Conservation (phyloP, 1,139 yeast genomes). For the Geotrichum carabidarum region DNA sequence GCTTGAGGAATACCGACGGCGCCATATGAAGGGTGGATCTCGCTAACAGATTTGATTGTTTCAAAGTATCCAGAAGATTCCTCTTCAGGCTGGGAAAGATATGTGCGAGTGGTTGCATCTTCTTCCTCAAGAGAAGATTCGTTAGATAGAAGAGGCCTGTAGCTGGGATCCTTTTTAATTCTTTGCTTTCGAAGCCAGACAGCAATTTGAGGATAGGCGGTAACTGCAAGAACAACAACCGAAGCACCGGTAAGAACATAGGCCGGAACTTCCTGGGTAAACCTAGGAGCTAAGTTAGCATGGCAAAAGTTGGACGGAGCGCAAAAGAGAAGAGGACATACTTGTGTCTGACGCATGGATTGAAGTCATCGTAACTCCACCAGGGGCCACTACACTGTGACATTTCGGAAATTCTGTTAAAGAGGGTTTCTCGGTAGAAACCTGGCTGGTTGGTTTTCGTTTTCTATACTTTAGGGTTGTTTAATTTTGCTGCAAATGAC, state of each 20-base stretch:
- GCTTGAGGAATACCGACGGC: constrained; percentile 22
- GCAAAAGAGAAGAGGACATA: constrained; percentile 21
- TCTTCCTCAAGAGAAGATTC: constrained; percentile 5
- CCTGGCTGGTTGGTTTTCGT: not conserved
- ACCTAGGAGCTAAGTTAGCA: constrained; percentile 21
- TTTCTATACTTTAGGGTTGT: too few relatives aligned
- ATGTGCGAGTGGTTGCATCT: constrained; percentile 10
- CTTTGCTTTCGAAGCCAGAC: constrained; percentile 15
- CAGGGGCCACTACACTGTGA: constrained; percentile 27
- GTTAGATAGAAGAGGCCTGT: constrained; percentile 27
- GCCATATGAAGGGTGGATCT: constrained; percentile 18
- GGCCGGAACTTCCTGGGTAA: constrained; percentile 28
- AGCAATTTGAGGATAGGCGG: constrained; percentile 23
- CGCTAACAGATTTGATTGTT: constrained; percentile 18
- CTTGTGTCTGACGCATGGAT: constrained; percentile 31
- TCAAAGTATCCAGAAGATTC: constrained; percentile 2
- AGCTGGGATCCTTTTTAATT: constrained; percentile 24
- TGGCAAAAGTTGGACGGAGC: not conserved
- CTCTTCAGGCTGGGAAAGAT: not conserved
- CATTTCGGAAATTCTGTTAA: constrained; percentile 3
- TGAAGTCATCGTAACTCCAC: constrained; percentile 32
- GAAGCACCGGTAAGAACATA: constrained; percentile 24
- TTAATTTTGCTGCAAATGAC: too few relatives aligned
- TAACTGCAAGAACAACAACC: constrained; percentile 21
- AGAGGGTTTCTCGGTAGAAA: not conserved